A percentile compares a stretch with the other conserved stretches of the same genome.
Conservation (phyloP, 1,284 basidiomycete species). For the Rhodotorula sp. region DNA sequence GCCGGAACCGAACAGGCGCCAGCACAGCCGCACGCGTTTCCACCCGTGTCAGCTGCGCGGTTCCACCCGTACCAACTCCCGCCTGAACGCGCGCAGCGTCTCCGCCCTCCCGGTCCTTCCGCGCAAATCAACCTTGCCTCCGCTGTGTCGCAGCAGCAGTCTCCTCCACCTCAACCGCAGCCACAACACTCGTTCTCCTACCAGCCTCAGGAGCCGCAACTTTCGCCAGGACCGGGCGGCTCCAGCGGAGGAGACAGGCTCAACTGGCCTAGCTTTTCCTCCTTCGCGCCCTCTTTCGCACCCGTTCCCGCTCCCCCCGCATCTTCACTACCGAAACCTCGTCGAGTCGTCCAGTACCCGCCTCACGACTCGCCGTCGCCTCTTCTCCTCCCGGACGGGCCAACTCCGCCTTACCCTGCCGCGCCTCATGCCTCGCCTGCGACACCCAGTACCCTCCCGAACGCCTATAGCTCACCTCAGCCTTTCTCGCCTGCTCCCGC, state of each 20-base stretch:
- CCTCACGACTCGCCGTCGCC: constrained; percentile 9
- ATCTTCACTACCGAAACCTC: neutral
- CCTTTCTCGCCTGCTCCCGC: neutral
- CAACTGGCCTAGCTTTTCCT: constrained; percentile 8
- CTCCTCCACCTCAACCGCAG: neutral
- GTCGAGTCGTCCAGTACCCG: constrained; percentile 16
- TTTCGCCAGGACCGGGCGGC: neutral
- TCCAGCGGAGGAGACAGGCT: neutral
- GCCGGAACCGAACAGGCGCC: neutral
- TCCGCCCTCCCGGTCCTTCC: neutral
- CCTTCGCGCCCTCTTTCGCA: constrained; percentile 5
- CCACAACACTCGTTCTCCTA: neutral
- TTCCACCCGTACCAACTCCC: constrained; percentile 29
- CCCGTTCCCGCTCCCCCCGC: neutral
- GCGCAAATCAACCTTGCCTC: constrained; percentile 1
- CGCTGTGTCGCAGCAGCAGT: neutral
- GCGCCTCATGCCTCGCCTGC: constrained; percentile 8
- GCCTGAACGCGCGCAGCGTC: neutral
- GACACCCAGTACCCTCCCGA: neutral
- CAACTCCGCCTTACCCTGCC: constrained; percentile 1
- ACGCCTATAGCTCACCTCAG: neutral
- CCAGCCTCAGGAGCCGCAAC: neutral
- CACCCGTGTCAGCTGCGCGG: constrained; percentile 16
- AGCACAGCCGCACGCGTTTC: constrained; percentile 20
- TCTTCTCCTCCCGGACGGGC: constrained; percentile 5